phyloP scores from a whole-genome alignment of 345 rosid genomes.

The Pugionium cornutum region DNA sequence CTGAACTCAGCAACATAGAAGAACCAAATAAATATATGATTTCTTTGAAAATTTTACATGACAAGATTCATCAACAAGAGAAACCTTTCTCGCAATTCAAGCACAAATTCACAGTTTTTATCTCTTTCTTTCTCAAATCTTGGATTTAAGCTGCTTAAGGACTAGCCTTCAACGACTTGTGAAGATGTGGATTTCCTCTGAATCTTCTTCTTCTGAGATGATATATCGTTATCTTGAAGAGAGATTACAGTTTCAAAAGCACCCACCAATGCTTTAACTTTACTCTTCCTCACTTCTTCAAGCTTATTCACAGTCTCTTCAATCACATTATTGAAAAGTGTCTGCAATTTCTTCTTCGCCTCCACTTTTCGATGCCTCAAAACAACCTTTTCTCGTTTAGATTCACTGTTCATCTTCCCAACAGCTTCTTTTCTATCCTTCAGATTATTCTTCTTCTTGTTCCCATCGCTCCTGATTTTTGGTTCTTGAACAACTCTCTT shows the following conservation, averaged over 20 bases:
- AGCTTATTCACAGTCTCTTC: slow-evolving; percentile 95
- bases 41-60: slow-evolving; percentile 22
- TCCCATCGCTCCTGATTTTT: slow-evolving; percentile 29
- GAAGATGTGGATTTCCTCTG: slow-evolving; percentile 19
- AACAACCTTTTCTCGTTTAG: slow-evolving; percentile 47
- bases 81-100: neutral
- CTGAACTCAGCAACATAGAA: neutral
- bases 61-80: slow-evolving; percentile 20
- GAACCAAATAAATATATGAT: slow-evolving; percentile 3
- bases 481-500: slow-evolving; percentile 45
- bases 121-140: slow-evolving; percentile 11
- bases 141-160: neutral
- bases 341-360: slow-evolving; percentile 61
- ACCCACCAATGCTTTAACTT: slow-evolving; percentile 95
- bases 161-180: slow-evolving; percentile 29
- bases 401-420: slow-evolving; percentile 37
- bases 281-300: slow-evolving; percentile 83
- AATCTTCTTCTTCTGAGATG: slow-evolving; percentile 40
- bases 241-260: slow-evolving; percentile 97
- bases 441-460: slow-evolving; percentile 59
- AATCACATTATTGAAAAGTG: slow-evolving; percentile 81
- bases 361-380: slow-evolving; percentile 79
- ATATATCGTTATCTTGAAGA: slow-evolving; percentile 56
- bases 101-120: slow-evolving; percentile 26
- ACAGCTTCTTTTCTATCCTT: slow-evolving; percentile 61